Conservation (phyloP, 2,329 filamentous ascomycete genomes). For the Ophiocordyceps unilateralis region DNA sequence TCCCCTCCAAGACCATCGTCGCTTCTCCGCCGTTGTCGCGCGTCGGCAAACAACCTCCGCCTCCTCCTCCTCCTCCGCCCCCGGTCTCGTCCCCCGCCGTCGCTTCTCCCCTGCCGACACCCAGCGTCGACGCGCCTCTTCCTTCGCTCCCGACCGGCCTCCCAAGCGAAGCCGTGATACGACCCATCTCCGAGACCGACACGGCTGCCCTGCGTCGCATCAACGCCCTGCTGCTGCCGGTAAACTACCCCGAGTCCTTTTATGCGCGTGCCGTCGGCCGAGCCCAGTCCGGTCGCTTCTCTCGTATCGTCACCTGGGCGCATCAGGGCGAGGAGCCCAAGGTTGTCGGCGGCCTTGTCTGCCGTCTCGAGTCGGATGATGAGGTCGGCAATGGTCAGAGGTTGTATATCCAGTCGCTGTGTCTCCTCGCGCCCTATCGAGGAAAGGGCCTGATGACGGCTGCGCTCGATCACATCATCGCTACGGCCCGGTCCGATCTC, state of each 20-base stretch:
- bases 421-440: constrained; percentile 45
- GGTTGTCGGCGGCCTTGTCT: constrained; percentile 44
- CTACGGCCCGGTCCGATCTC: constrained; percentile 17
- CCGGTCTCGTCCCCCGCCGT: constrained; percentile 6
- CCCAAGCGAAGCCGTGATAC: constrained; percentile 33
- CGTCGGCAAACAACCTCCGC: constrained; percentile 6
- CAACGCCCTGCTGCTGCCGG: constrained; percentile 45
- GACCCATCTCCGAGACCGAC: constrained; percentile 30
- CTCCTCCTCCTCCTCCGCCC: constrained; percentile 9
- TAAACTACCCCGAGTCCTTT: constrained; percentile 47
- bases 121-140: constrained; percentile 3
- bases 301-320: constrained; percentile 41
- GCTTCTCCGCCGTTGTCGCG: constrained; percentile 12
- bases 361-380: constrained; percentile 32
- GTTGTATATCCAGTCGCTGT: constrained; percentile 48
- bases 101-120: constrained; percentile 7
- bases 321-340: constrained; percentile 26
- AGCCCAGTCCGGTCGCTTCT: constrained; percentile 32
- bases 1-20: constrained; percentile 26
- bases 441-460: constrained; percentile 39
- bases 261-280: constrained; percentile 38
- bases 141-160: constrained; percentile 15
- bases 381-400: constrained; percentile 14
- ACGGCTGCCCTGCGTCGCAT: constrained; percentile 43
- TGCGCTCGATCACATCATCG: constrained; percentile 34